Evolutionary conservation across 177 flowering plant species (phyloP).

Genomic region (Telopea speciosissima): DNA sequence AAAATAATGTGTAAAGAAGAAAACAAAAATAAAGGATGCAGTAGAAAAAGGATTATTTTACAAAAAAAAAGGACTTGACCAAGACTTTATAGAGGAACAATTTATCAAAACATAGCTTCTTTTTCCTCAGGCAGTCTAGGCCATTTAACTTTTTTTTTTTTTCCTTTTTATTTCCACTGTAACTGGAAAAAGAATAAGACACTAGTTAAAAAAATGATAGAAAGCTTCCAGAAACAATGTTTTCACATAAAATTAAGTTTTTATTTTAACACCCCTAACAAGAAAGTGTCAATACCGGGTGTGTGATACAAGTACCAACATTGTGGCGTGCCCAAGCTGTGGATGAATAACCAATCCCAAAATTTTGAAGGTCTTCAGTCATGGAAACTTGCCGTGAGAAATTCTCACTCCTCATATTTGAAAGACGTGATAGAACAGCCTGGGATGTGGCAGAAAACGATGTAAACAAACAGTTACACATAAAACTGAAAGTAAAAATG

Average conservation of each 20-base stretch:
- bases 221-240: background rate
- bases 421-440: conserved; percentile 64
- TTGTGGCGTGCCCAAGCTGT: conserved; percentile 33
- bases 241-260: no score
- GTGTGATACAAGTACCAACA: background rate
- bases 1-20: background rate
- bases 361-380: conserved; percentile 38
- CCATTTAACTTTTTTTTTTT: background rate
- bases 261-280: no score
- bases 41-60: background rate
- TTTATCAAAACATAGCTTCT: background rate
- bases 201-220: background rate
- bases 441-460: conserved; percentile 13
- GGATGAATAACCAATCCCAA: conserved; percentile 32
- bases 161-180: no score
- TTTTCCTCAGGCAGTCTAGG: background rate
- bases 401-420: conserved; percentile 50
- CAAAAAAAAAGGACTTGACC: background rate
- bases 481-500: background rate
- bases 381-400: conserved; percentile 44
- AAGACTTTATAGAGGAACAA: background rate
- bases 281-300: conserved; percentile 6
- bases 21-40: background rate
- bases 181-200: background rate
- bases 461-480: background rate